Base-by-base conservation (phyloP, 805 yeast genomes). In the Zygosaccharomyces gambellarensis region DNA sequence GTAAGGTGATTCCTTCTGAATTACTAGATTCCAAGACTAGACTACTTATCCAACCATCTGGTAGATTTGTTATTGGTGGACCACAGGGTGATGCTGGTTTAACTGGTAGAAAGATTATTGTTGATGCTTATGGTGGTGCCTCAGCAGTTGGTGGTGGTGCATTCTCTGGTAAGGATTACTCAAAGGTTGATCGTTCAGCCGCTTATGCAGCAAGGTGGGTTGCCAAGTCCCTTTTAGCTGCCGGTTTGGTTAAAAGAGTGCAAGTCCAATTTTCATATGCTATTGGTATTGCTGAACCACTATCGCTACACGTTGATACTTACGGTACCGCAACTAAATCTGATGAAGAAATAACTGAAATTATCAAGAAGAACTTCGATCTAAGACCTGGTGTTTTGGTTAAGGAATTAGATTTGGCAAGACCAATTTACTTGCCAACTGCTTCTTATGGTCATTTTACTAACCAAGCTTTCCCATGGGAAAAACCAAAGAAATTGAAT, bases 121-220 rank as follows among this genome's bases (percentile, higher is more conserved):
- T 94, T 71, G 99, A 94, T 76, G 95, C 99, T 59, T 94, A 94
- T 79, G 99, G 99, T 80, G 99, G 99, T 69, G 95, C 99, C 95
- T 97, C 99, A 77, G 98, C 99, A 69, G 99, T 94, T 81, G 99
- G 99, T 78, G 99, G 99, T 81, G 99, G 99, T 81, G 99, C 99
- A 59, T 94, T 94, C 90, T 87, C 96, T 58, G 99, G 99, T 76
- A 94, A 94, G 82, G 99, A 94, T 77, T 94, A 88, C 87, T 89
- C 97, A 73, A 94, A 94, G 82, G 99, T 94, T 69, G 99, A 94
- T 76, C 88, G 99, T 80, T 92, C 98, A 59, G 99, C 99, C 71
- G 99, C 99, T 62, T 94, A 94, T 72, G 97, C 99, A 68, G 99
- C 99, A 65, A 90, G 99, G 81, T 94, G 99, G 99, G 97, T 94